Evolutionary conservation across 176 grass and related monocot species (phyloP), one percentile per base, ranked within the genome.

Genomic region (Musa schizocarpa): DNA sequence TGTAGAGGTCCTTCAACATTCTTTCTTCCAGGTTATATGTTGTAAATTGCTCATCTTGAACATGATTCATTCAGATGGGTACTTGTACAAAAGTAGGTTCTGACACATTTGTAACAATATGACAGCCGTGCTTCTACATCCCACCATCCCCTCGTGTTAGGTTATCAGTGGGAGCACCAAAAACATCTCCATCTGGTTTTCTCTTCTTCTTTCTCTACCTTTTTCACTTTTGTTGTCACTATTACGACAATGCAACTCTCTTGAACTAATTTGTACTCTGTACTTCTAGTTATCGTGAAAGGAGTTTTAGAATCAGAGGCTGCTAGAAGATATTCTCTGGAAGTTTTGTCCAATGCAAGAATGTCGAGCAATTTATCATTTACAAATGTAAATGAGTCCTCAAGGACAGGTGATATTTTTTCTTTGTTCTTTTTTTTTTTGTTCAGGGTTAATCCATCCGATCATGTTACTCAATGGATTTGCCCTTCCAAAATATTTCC

Each of bases 21-120:
- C 94, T 50, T 97, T 93, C 75, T 97, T 97, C 84, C 93, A 97
- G 93, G 93, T 97, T 21, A 54, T 52, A 26, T 19, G 27, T 77
- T 22, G 13, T 2, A 53, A 50, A 78, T 50, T 52, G 21, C 25
- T 63, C 7, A 13, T 77, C 59, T 49, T 83, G 77, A 58, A 74
- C 20, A 22, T 26, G 8, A 65, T 65, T 65, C 23, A 21, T 26
- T 67, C 64, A 67, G 64, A 13, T 2, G 13, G 21, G 1, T 67
- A 11, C 2, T 1, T 2, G 1, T 20, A 2, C 11, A 27, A 67
- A 24, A 57, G 11, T 57, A 61, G n/a, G 11, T 26, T 67, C 55
- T 29, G 11, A 24, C 2, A 67, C 12, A 34, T 14, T 13, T 67
- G 3, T 67, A 0, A 27, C 34, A 68, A 58, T 84, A 68, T 59